These are phyloP conservation scores for Syzygium grande DNA, from an alignment of 345 rosid species.

Conservation along the genomic window DNA sequence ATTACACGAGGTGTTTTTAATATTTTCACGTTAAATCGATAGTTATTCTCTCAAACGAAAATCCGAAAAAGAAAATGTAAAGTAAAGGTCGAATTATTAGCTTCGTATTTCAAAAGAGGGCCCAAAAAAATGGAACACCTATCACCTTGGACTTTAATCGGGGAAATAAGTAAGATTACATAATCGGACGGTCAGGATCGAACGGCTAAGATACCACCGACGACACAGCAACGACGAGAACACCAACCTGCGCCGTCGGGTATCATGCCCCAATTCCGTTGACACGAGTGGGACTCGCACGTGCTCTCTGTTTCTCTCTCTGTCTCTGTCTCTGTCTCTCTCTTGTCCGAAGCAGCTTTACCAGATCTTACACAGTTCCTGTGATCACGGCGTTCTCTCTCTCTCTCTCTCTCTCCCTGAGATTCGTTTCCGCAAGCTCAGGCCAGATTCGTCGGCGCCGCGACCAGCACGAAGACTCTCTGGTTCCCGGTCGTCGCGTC, in stretches of 20 bases:
- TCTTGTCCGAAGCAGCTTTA: background rate
- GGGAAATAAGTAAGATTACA: background rate
- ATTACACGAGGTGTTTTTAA: accelerated
- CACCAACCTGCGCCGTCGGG: background rate
- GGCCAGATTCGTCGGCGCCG: background rate
- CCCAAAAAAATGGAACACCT: background rate
- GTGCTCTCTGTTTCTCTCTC: background rate
- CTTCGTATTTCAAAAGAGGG: background rate
- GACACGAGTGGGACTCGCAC: background rate
- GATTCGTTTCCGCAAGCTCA: background rate
- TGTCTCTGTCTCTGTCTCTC: background rate
- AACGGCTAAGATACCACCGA: background rate
- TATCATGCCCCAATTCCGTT: background rate
- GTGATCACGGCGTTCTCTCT: background rate
- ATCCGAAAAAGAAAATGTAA: background rate
- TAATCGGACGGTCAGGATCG: background rate
- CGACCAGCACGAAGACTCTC: background rate
- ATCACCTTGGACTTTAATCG: background rate
- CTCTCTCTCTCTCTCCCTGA: background rate
- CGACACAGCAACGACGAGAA: background rate
- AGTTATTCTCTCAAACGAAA: background rate
- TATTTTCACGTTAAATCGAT: background rate
- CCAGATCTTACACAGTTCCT: background rate
- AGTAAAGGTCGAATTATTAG: background rate
- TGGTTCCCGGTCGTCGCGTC: background rate